Conservation (phyloP, 1,139 yeast species). For the Geotrichum australiense region DNA sequence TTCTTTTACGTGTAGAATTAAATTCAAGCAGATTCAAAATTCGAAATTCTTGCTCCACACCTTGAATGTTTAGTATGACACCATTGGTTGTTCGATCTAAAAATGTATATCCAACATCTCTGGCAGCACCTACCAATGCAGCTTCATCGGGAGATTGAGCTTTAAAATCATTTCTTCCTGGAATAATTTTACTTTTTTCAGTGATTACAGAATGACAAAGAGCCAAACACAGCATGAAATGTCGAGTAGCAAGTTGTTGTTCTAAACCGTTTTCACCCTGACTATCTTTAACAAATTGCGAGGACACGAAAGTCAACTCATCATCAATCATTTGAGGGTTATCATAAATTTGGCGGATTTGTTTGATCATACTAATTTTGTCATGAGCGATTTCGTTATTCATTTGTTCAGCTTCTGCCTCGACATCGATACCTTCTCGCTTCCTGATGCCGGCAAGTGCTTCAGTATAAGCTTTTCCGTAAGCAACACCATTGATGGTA, state of each 20-base stretch:
- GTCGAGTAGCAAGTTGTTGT: slow-evolving; percentile 55
- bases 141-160: slow-evolving; percentile 99
- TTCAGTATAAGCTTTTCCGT: slow-evolving; percentile 93
- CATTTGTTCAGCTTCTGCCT: slow-evolving; percentile 57
- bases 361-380: slow-evolving; percentile 53
- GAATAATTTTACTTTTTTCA: slow-evolving; percentile 43
- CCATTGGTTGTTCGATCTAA: slow-evolving; percentile 66
- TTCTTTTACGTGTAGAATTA: slow-evolving; percentile 93
- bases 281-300: slow-evolving; percentile 41
- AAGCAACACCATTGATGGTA: slow-evolving; percentile 74
- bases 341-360: slow-evolving; percentile 41
- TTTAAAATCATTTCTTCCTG: slow-evolving; percentile 55
- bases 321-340: slow-evolving; percentile 57
- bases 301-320: slow-evolving; percentile 73
- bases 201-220: slow-evolving; percentile 89
- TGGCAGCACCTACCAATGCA: slow-evolving; percentile 85
- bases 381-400: slow-evolving; percentile 46
- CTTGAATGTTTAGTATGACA: slow-evolving; percentile 64
- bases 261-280: slow-evolving; percentile 41
- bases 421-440: slow-evolving; percentile 72
- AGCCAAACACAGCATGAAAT: slow-evolving; percentile 72
- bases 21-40: slow-evolving; percentile 87
- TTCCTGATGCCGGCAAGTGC: slow-evolving; percentile 89
- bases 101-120: slow-evolving; percentile 83
- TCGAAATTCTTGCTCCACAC: slow-evolving; percentile 59